These are phyloP conservation scores for Microbotryomycetes sp. DNA, from an alignment of 1,284 basidiomycete genomes.

Conservation along the genomic window DNA sequence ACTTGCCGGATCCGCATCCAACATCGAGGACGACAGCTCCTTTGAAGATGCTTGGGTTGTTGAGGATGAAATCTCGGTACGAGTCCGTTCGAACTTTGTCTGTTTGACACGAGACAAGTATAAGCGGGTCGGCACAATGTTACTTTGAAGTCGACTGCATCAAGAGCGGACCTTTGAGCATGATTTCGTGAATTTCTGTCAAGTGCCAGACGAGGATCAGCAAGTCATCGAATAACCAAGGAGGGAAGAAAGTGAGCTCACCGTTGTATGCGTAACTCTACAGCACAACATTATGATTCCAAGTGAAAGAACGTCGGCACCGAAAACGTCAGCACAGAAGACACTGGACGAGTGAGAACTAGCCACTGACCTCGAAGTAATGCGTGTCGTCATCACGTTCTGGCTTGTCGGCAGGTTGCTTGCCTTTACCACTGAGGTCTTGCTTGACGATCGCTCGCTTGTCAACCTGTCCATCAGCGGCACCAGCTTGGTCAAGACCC, in stretches of 20 bases:
- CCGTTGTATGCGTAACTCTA: constrained; percentile 77
- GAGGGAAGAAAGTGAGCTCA: constrained; percentile 41
- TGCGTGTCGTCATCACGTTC: constrained; percentile 77
- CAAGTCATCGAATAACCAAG: neutral
- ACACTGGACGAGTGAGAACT: constrained; percentile 43
- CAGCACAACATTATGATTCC: no score
- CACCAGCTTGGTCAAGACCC: constrained; percentile 12
- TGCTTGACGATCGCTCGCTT: constrained; percentile 1
- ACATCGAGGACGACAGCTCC: constrained; percentile 89
- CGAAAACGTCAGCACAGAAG: neutral
- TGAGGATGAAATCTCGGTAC: constrained; percentile 82
- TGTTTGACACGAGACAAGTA: constrained; percentile 7
- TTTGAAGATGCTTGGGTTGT: constrained; percentile 70
- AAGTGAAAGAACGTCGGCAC: neutral
- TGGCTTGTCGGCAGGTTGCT: constrained; percentile 22
- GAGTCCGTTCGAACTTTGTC: constrained; percentile 89
- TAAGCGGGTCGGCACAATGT: neutral
- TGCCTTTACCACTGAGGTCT: constrained; percentile 39
- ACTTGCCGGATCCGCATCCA: constrained; percentile 75
- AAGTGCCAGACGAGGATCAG: neutral
- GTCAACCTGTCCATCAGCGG: neutral
- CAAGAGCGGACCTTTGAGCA: constrained; percentile 45
- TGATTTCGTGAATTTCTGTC: constrained; percentile 53
- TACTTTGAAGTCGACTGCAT: neutral
- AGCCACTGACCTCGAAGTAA: constrained; percentile 61